phyloP scores from a whole-genome alignment of 805 yeast species.

The Phaffomyces antillensis region DNA sequence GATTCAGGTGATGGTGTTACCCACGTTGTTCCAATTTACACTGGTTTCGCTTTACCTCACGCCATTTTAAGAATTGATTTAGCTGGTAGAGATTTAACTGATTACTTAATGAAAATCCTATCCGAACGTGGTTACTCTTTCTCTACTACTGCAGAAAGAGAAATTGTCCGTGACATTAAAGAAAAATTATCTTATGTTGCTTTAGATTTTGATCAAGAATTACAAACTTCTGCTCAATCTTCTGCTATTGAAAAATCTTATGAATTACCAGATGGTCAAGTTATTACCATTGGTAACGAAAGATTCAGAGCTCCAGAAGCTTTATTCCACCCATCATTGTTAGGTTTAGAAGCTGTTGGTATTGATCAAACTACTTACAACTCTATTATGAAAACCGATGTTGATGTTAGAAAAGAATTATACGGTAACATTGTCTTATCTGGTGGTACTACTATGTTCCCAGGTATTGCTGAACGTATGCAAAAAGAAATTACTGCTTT shows the following conservation, averaged over 20 bases:
- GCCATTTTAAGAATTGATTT: conserved; percentile 97
- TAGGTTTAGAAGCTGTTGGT: conserved; percentile 93
- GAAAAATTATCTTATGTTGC: conserved; percentile 99
- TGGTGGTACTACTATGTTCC: conserved; percentile 99
- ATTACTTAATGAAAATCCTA: conserved; percentile 96
- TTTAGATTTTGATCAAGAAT: conserved; percentile 97
- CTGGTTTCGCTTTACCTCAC: conserved; percentile 98
- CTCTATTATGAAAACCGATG: conserved; percentile 94
- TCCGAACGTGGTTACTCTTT: conserved; percentile 98
- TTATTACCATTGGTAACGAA: conserved; percentile 98
- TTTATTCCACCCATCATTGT: conserved; percentile 94
- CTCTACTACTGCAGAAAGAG: conserved; percentile 99
- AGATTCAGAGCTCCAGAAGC: conserved; percentile 99
- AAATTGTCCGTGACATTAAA: conserved; percentile 83
- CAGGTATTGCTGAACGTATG: conserved; percentile 99
- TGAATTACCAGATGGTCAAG: conserved; percentile 99
- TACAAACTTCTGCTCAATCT: conserved; percentile 98
- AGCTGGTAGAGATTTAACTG: conserved; percentile 99
- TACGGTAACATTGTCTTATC: conserved; percentile 99
- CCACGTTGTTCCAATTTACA: conserved; percentile 99
- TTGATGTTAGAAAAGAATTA: conserved; percentile 97
- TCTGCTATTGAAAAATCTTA: conserved; percentile 97
- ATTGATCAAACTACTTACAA: conserved; percentile 84
- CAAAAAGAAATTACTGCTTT: conserved; percentile 99
- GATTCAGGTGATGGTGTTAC: conserved; percentile 99